Percentiles rank a stretch among this genome's conserved stretches.
These are phyloP conservation scores for Grifola frondosa DNA, from an alignment of 1,284 basidiomycete genomes.

Conservation along the genomic window DNA sequence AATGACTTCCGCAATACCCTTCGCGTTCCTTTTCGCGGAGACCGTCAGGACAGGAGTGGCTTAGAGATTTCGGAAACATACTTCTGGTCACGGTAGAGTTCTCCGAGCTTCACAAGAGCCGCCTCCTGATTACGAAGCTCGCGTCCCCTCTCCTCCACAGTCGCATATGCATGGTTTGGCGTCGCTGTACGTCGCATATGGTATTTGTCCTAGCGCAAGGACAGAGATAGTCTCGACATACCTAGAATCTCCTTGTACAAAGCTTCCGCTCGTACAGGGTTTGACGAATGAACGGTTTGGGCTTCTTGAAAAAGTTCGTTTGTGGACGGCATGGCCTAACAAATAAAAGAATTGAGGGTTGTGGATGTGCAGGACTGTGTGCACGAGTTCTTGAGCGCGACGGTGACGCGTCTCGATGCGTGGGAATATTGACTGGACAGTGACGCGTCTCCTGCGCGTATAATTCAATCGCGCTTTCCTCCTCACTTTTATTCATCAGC, in stretches of 20 bases:
- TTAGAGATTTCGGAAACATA: conserved; percentile 45
- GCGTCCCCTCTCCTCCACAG: conserved; percentile 46
- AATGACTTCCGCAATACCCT: conserved; percentile 86
- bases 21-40: conserved; percentile 82
- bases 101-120: conserved; percentile 85
- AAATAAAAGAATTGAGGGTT: no score
- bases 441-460: conserved; percentile 31
- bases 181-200: conserved; percentile 13
- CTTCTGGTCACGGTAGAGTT: conserved; percentile 86
- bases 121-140: conserved; percentile 80
- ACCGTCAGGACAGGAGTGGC: no score
- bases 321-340: conserved; percentile 37
- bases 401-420: conserved; percentile 44
- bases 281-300: conserved; percentile 35
- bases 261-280: conserved; percentile 56
- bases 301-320: conserved; percentile 55
- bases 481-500: conserved; percentile 7
- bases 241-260: conserved; percentile 72
- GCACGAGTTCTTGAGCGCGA: conserved; percentile 8
- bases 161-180: conserved; percentile 23
- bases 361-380: no score
- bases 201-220: background rate
- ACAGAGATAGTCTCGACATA: conserved; percentile 20
- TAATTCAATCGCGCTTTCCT: conserved; percentile 8
- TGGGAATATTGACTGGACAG: conserved; percentile 29